Evolutionary conservation across 2,329 filamentous ascomycete species (phyloP).

Genomic region (Tolypocladium guangdongense): DNA sequence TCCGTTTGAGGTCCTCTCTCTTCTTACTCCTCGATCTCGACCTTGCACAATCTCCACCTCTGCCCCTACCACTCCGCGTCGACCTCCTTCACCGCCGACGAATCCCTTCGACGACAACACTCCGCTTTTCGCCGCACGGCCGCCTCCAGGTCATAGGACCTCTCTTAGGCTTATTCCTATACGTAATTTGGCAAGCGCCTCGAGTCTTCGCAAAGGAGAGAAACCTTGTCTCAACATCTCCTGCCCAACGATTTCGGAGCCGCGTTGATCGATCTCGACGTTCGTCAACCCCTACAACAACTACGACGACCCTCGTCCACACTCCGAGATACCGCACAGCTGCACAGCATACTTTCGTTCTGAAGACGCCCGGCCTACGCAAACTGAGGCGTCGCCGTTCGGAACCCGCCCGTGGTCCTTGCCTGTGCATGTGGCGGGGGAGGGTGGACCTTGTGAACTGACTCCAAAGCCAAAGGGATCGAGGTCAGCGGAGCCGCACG

Average conservation of each 20-base stretch:
- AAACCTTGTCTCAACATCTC: background rate
- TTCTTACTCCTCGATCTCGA: background rate
- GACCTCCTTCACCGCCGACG: background rate
- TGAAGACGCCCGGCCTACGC: background rate
- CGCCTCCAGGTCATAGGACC: background rate
- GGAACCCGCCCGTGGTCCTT: slow-evolving; percentile 18
- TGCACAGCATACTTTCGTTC: background rate
- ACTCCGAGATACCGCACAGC: background rate
- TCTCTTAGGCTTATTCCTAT: background rate
- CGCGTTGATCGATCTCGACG: slow-evolving; percentile 9
- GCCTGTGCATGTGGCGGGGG: slow-evolving; percentile 34
- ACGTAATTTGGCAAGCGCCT: background rate
- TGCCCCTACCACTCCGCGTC: background rate
- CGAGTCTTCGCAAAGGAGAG: background rate
- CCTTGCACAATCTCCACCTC: background rate
- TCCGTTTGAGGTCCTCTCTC: background rate
- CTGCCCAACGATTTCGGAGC: slow-evolving; percentile 5
- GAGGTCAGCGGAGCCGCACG: slow-evolving; percentile 15
- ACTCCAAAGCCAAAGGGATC: slow-evolving; percentile 19
- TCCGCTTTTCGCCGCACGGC: background rate
- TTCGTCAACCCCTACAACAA: slow-evolving; percentile 8
- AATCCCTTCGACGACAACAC: background rate
- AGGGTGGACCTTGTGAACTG: slow-evolving; percentile 27
- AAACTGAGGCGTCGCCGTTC: slow-evolving; percentile 6
- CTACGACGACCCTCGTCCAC: background rate